Percentiles rank a stretch among this genome's conserved stretches.
Conservation (phyloP, 2,329 filamentous ascomycete species). For the Colletotrichum sp. region DNA sequence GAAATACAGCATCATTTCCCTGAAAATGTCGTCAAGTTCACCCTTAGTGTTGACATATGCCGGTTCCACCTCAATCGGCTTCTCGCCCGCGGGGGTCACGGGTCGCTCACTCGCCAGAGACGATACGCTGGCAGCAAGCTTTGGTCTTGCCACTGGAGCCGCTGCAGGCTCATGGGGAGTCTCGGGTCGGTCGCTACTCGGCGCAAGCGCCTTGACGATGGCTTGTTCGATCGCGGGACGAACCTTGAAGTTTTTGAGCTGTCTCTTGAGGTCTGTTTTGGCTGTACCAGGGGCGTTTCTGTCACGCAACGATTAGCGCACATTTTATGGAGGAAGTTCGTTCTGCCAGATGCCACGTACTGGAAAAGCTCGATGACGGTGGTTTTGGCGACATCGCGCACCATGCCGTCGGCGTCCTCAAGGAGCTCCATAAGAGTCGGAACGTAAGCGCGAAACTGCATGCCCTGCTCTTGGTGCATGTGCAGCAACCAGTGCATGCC, state of each 20-base stretch:
- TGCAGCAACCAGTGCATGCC: constrained; percentile 84
- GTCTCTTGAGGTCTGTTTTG: constrained; percentile 87
- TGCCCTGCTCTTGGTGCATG: constrained; percentile 81
- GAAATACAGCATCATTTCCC: constrained; percentile 80
- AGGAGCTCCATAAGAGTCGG: constrained; percentile 83
- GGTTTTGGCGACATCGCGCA: constrained; percentile 82
- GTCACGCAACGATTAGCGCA: constrained; percentile 81
- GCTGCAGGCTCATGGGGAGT: constrained; percentile 40
- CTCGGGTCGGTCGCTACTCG: constrained; percentile 49
- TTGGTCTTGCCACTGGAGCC: constrained; percentile 45
- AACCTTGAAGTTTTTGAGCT: constrained; percentile 84
- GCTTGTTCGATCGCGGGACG: constrained; percentile 84
- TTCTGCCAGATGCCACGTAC: constrained; percentile 47
- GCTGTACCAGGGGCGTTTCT: constrained; percentile 78
- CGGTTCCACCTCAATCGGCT: constrained; percentile 77
- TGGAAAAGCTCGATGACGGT: constrained; percentile 87
- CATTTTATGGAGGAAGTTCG: constrained; percentile 36
- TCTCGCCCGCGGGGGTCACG: constrained; percentile 67
- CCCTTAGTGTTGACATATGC: constrained; percentile 82
- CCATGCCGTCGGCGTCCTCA: constrained; percentile 87
- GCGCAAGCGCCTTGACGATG: constrained; percentile 77
- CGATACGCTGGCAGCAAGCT: constrained; percentile 57
- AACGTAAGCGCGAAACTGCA: constrained; percentile 85
- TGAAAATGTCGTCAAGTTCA: constrained; percentile 87
- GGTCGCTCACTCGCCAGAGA: constrained; percentile 56